A percentile compares a stretch with the other conserved stretches of the same genome.
phyloP scores from a whole-genome alignment of 345 rosid genomes.

The Citrus hindsii region DNA sequence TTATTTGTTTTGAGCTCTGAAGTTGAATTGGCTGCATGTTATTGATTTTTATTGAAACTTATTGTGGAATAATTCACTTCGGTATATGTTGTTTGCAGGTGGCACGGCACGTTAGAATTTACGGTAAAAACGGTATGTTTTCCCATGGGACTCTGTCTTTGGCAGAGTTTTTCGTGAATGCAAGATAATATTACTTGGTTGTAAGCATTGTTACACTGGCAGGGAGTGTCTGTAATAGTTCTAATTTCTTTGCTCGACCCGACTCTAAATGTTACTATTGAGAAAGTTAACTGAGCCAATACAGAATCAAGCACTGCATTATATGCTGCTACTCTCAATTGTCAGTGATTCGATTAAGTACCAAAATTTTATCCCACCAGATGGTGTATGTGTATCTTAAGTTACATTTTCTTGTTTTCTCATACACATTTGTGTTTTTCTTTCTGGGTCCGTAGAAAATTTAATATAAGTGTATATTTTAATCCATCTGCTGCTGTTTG shows the following conservation, averaged over 20 bases:
- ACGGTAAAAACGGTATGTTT: constrained; percentile 71
- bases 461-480: background rate
- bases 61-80: background rate
- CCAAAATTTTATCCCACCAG: background rate
- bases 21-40: background rate
- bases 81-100: constrained; percentile 46
- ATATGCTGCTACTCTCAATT: background rate
- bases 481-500: background rate
- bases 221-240: background rate
- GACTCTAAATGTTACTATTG: background rate
- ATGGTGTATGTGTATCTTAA: too few relatives aligned
- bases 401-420: background rate
- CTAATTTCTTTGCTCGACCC: background rate
- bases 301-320: background rate
- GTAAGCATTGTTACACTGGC: background rate
- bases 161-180: background rate
- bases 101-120: constrained; percentile 52
- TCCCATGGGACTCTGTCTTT: background rate
- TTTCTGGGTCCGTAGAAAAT: background rate
- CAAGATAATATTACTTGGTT: background rate
- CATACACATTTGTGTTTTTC: background rate
- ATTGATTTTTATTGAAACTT: background rate
- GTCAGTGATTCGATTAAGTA: background rate
- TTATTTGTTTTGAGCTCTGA: background rate
- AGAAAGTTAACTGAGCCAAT: background rate